Evolutionary conservation across 2,329 filamentous ascomycete species (phyloP), one percentile per base, ranked within the genome.

Genomic region (Aspergillus calidoustus): DNA sequence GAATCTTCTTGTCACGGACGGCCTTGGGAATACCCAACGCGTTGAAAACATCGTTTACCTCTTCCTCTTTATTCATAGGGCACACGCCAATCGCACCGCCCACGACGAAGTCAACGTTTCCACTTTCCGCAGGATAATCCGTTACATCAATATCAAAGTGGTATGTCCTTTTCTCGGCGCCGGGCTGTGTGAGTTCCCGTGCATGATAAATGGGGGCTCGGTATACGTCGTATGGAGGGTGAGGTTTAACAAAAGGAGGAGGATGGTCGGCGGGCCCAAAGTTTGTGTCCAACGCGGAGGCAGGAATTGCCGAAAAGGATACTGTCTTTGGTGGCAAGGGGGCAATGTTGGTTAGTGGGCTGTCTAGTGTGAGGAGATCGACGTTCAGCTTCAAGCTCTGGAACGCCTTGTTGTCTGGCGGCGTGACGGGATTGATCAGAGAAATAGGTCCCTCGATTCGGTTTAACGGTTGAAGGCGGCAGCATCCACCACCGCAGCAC

Each of bases 121-220:
- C 90, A 59, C 85, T 84, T 79, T 96, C 92, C 22, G 87, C 86
- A 0, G 95, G 93, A 71, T 99, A 99, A 74, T 97, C 90, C 53
- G 94, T 97, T 54, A 99, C 90, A 71, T 99, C 95, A 49, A 99
- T 87, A 71, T 98, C 95, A 71, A 98, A 98, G 78, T 99, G 95
- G 76, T 94, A 97, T 0, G 95, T 99, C 63, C 94, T 87, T 86
- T 99, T 99, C 82, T 97, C 92, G 5, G 95, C 95, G 23, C 94
- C 94, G 25, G 87, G 83, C 74, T 87, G 90, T 13, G 95, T 99
- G 74, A 99, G 81, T 78, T 97, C 93, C 59, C 95, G 89, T 2
- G 92, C 87, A 70, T 89, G 89, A 77, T 92, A 90, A 51, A 99
- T 86, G 66, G 89, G 92, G n/a, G 94, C 93, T 1, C 93, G 90